phyloP scores from a whole-genome alignment of 2,329 filamentous ascomycete genomes.

The Trichoderma endophyticum region DNA sequence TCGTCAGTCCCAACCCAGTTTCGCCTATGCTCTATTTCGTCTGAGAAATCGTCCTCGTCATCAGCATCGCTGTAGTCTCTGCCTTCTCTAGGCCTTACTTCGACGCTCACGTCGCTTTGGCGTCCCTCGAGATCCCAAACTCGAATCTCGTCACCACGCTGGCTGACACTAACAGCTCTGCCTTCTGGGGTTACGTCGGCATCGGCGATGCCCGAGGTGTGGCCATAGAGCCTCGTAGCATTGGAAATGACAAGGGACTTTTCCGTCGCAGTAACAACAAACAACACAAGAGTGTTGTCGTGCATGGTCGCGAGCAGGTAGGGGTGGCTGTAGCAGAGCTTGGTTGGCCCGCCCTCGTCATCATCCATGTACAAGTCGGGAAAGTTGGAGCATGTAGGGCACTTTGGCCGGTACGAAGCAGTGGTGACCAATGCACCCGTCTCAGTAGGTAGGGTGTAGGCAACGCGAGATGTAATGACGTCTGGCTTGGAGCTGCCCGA shows the following conservation, averaged over 20 bases:
- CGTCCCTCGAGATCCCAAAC: constrained; percentile 86
- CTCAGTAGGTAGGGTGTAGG: constrained; percentile 35
- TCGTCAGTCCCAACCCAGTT: constrained; percentile 86
- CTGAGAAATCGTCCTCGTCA: constrained; percentile 18
- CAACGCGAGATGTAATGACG: constrained; percentile 36
- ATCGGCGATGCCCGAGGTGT: constrained; percentile 83
- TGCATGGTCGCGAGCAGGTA: constrained; percentile 80
- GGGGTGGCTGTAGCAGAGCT: constrained; percentile 71
- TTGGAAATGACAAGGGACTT: constrained; percentile 65
- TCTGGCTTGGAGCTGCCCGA: constrained; percentile 29
- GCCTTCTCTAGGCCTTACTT: constrained; percentile 44
- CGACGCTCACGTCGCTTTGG: constrained; percentile 51
- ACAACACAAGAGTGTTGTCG: constrained; percentile 83
- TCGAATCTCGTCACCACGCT: constrained; percentile 72
- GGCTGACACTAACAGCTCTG: constrained; percentile 86
- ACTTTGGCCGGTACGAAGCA: constrained; percentile 15
- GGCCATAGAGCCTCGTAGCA: constrained; percentile 80
- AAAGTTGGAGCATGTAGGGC: constrained; percentile 6
- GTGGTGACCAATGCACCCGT: constrained; percentile 24
- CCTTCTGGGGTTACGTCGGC: constrained; percentile 81
- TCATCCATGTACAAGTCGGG: constrained; percentile 21
- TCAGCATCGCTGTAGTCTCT: constrained; percentile 20
- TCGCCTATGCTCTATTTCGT: constrained; percentile 43
- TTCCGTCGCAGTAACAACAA: constrained; percentile 72
- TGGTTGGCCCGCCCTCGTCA: constrained; percentile 49